A percentile compares a stretch with the other conserved stretches of the same genome.
These are phyloP conservation scores for Ustulina deusta DNA, from an alignment of 2,329 filamentous ascomycete species.

Conservation along the genomic window DNA sequence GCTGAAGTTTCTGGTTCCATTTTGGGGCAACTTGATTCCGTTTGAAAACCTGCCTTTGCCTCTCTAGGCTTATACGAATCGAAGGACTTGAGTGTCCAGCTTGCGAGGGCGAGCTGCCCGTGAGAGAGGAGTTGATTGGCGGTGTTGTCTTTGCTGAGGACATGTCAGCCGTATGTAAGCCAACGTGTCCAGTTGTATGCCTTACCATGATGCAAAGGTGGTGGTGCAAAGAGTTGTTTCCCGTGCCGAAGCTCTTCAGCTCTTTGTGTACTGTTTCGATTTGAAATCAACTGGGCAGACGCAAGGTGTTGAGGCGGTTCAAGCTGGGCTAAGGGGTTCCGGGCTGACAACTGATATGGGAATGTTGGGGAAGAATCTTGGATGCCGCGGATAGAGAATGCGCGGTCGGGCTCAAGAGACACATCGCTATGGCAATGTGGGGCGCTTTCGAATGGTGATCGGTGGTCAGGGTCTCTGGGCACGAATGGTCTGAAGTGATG, in stretches of 20 bases:
- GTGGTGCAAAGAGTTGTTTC: conserved; percentile 41
- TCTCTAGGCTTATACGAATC: conserved; percentile 42
- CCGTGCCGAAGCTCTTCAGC: conserved; percentile 39
- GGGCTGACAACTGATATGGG: conserved; percentile 9
- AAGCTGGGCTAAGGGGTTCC: background rate
- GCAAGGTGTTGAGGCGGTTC: conserved; percentile 36
- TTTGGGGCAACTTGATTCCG: conserved; percentile 37
- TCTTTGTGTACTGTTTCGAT: conserved; percentile 35
- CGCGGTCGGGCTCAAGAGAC: background rate
- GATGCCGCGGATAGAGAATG: conserved; percentile 1
- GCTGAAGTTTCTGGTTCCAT: conserved; percentile 41
- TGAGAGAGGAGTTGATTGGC: conserved; percentile 36
- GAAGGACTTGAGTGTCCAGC: conserved; percentile 49
- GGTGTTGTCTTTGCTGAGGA: conserved; percentile 39
- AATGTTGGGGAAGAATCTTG: conserved; percentile 7
- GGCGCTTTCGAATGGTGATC: conserved; percentile 40
- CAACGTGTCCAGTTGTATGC: background rate
- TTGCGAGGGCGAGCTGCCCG: conserved; percentile 46
- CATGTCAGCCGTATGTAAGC: conserved; percentile 33
- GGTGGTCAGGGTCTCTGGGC: conserved; percentile 35
- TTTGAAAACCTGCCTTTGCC: conserved; percentile 33
- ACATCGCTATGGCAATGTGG: conserved; percentile 21
- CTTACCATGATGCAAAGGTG: conserved; percentile 44
- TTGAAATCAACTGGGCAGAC: conserved; percentile 33
- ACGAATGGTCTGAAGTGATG: conserved; percentile 48